Percentiles rank a stretch among this genome's conserved stretches.
These are phyloP conservation scores for Penicillium angulare DNA, from an alignment of 495 filamentous ascomycete species.

Conservation along the genomic window DNA sequence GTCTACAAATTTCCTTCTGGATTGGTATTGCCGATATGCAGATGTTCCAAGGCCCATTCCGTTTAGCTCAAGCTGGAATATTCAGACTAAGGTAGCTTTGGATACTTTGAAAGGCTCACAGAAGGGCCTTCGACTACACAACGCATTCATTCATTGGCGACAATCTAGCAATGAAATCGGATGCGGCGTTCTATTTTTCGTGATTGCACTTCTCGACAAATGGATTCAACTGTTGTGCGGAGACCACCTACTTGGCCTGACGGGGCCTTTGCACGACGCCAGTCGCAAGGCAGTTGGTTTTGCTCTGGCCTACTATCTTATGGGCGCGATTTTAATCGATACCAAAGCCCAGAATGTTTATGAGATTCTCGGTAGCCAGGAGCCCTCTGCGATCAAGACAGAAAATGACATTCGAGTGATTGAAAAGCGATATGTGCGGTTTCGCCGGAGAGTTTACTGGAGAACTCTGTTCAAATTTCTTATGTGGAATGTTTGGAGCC, in stretches of 20 bases:
- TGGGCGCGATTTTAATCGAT: constrained; percentile 59
- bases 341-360: constrained; percentile 56
- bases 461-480: constrained; percentile 50
- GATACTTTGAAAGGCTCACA: constrained; percentile 54
- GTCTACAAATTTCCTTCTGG: constrained; percentile 56
- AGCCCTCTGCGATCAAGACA: constrained; percentile 27
- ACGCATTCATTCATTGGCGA: constrained; percentile 62
- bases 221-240: constrained; percentile 56
- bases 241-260: constrained; percentile 42
- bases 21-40: constrained; percentile 57
- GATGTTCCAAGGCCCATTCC: constrained; percentile 51
- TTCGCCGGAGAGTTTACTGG: constrained; percentile 55
- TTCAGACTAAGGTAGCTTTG: constrained; percentile 54
- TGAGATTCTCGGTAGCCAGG: constrained; percentile 42
- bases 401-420: constrained; percentile 42
- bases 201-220: constrained; percentile 59
- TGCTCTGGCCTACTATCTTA: constrained; percentile 57
- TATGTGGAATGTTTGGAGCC: constrained; percentile 56
- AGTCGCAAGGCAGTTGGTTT: constrained; percentile 56
- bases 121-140: constrained; percentile 59
- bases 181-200: constrained; percentile 57
- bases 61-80: constrained; percentile 63
- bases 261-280: constrained; percentile 32
- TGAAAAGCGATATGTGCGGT: constrained; percentile 42
- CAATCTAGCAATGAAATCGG: constrained; percentile 56